Evolutionary conservation across 495 filamentous ascomycete species (phyloP).

Genomic region (Penicillium soppii): DNA sequence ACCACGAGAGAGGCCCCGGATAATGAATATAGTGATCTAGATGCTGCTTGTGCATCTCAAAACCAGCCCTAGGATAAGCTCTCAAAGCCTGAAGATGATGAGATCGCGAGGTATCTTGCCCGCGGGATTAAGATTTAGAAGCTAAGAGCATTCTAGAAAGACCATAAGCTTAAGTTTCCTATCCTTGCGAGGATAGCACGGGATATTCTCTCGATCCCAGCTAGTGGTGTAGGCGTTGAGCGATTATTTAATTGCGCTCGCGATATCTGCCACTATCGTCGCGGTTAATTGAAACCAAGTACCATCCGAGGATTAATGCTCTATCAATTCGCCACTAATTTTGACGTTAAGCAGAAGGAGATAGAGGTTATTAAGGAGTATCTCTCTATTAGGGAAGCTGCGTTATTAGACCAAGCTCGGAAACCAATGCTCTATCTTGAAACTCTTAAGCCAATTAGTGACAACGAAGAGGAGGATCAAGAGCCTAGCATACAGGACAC

Average conservation of each 20-base stretch:
- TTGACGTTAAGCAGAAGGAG: not conserved
- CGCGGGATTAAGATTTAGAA: too few relatives aligned
- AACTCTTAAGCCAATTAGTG: not conserved
- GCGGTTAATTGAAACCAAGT: not conserved
- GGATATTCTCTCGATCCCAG: too few relatives aligned
- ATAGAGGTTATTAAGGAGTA: not conserved
- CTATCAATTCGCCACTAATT: not conserved
- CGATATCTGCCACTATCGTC: constrained; percentile 4
- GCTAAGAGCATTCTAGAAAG: too few relatives aligned
- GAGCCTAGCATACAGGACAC: not conserved
- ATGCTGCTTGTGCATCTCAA: too few relatives aligned
- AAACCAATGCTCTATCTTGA: not conserved
- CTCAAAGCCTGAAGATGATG: too few relatives aligned
- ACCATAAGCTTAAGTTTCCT: too few relatives aligned
- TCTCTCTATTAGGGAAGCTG: too few relatives aligned
- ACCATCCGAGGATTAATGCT: constrained; percentile 2
- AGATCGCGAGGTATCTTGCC: too few relatives aligned
- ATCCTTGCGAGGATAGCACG: too few relatives aligned
- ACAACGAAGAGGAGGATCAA: not conserved
- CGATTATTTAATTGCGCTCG: constrained; percentile 5
- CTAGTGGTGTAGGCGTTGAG: constrained; percentile 3
- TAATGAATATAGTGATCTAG: too few relatives aligned
- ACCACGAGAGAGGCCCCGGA: too few relatives aligned
- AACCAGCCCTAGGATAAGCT: too few relatives aligned
- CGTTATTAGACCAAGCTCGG: not conserved